phyloP scores from a whole-genome alignment of 495 filamentous ascomycete genomes.

The Daldinia bambusicola region DNA sequence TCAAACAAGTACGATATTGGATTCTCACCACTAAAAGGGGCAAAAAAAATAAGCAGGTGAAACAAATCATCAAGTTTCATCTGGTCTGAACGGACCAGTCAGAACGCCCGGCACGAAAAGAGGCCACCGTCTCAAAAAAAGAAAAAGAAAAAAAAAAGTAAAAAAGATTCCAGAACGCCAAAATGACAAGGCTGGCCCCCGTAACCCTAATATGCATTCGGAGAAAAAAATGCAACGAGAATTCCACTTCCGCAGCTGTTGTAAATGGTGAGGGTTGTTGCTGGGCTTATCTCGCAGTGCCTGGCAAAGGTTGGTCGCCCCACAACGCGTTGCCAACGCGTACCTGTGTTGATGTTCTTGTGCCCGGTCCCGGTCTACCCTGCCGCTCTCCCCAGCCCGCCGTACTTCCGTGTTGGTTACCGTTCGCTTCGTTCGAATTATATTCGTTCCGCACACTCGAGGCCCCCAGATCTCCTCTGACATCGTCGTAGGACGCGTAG shows the following conservation, averaged over 20 bases:
- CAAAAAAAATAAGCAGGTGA: conserved; percentile 10
- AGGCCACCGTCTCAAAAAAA: neutral
- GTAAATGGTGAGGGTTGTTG: neutral
- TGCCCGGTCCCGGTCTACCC: conserved; percentile 10
- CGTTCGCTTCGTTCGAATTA: conserved; percentile 22
- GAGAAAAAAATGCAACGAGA: conserved; percentile 21
- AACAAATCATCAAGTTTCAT: conserved; percentile 33
- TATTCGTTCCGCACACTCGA: conserved; percentile 38
- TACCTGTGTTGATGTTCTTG: conserved; percentile 40
- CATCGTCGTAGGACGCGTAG: conserved; percentile 40
- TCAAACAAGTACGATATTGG: conserved; percentile 1
- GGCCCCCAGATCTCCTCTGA: conserved; percentile 45
- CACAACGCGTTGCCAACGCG: conserved; percentile 44
- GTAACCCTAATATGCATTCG: conserved; percentile 33
- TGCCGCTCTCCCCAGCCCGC: conserved; percentile 34
- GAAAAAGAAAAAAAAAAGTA: too few species aligned
- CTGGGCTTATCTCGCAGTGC: conserved; percentile 10
- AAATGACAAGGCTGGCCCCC: conserved; percentile 15
- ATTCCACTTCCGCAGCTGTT: conserved; percentile 1
- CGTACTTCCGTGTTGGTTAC: conserved; percentile 30
- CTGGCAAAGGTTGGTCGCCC: conserved; percentile 36
- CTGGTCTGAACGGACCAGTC: conserved; percentile 18
- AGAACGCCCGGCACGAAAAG: conserved; percentile 24
- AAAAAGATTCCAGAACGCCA: conserved; percentile 33
- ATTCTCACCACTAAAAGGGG: neutral